Evolutionary conservation across 2,329 filamentous ascomycete genomes (phyloP).

Genomic region (Gaeumannomyces tritici): DNA sequence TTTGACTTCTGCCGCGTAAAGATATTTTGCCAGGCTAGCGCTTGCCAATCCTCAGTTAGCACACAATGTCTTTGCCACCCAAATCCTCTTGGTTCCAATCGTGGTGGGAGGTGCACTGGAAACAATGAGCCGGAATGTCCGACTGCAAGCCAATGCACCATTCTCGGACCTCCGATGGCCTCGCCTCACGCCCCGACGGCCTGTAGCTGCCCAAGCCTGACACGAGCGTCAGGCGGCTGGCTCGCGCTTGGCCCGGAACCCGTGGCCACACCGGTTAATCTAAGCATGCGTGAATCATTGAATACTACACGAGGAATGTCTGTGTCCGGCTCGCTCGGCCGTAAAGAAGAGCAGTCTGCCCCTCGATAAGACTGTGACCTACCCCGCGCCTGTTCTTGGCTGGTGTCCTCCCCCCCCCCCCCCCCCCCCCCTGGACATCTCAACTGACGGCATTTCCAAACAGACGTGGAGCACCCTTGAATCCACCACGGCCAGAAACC

Average conservation of each 20-base stretch:
- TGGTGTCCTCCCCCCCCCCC: too few species aligned
- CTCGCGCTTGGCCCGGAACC: too few species aligned
- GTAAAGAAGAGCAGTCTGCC: neutral
- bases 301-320: neutral
- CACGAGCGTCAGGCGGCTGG: neutral
- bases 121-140: too few species aligned
- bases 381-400: neutral
- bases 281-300: neutral
- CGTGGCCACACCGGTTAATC: neutral
- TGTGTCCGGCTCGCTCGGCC: neutral
- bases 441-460: too few species aligned
- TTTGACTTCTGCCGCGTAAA: too few species aligned
- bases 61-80: too few species aligned
- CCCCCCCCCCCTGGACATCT: too few species aligned
- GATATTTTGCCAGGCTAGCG: too few species aligned
- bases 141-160: neutral
- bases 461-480: too few species aligned
- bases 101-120: too few species aligned
- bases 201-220: neutral
- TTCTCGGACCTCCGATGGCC: neutral
- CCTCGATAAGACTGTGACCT: neutral
- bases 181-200: neutral
- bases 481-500: neutral
- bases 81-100: too few species aligned
- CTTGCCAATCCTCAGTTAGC: too few species aligned